Evolutionary conservation across 2,329 filamentous ascomycete genomes (phyloP).

Genomic region (Lecanicillium sp.): DNA sequence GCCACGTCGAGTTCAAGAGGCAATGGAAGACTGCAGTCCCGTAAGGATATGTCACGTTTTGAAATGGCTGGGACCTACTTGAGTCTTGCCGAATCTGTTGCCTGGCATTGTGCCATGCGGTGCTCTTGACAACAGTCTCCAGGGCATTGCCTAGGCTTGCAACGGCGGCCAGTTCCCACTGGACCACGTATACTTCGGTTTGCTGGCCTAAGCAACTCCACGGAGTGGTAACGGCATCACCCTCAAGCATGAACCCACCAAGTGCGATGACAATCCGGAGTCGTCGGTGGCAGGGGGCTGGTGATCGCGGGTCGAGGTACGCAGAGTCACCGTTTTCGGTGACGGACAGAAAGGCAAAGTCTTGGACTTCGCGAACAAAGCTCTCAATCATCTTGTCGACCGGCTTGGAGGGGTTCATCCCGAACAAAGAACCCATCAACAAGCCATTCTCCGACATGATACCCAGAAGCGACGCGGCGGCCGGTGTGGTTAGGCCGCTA

Average conservation of each 20-base stretch:
- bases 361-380: slow-evolving; percentile 80
- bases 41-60: slow-evolving; percentile 13
- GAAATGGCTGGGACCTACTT: slow-evolving; percentile 33
- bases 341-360: slow-evolving; percentile 80
- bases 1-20: slow-evolving; percentile 56
- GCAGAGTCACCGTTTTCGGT: slow-evolving; percentile 39
- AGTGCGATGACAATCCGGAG: slow-evolving; percentile 79
- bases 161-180: slow-evolving; percentile 76
- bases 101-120: slow-evolving; percentile 69
- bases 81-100: slow-evolving; percentile 41
- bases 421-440: slow-evolving; percentile 79
- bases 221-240: slow-evolving; percentile 61
- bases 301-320: slow-evolving; percentile 43
- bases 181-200: slow-evolving; percentile 74
- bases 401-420: slow-evolving; percentile 82
- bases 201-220: slow-evolving; percentile 72
- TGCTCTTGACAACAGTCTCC: slow-evolving; percentile 68
- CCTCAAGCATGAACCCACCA: slow-evolving; percentile 71
- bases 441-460: slow-evolving; percentile 73
- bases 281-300: slow-evolving; percentile 55
- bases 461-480: slow-evolving; percentile 73
- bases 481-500: slow-evolving; percentile 66
- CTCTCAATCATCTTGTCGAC: slow-evolving; percentile 80
- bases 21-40: slow-evolving; percentile 42
- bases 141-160: slow-evolving; percentile 73